phyloP scores from a whole-genome alignment of 768 basidiomycete genomes.

The Tylopilus balloui region DNA sequence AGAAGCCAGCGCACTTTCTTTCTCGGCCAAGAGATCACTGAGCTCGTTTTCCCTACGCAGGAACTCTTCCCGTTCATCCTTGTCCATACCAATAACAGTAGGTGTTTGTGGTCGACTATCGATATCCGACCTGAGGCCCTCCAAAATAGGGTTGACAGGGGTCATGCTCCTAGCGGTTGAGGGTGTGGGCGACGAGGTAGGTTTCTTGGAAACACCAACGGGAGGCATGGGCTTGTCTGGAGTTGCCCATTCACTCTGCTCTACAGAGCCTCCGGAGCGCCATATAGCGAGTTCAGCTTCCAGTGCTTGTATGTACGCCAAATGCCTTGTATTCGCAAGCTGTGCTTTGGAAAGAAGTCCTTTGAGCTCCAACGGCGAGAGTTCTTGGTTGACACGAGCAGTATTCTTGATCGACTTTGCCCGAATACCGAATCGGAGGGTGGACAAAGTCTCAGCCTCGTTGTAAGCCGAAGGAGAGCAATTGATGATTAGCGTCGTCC shows the following conservation, averaged over 20 bases:
- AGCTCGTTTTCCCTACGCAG: constrained; percentile 94
- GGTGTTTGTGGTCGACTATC: constrained; percentile 92
- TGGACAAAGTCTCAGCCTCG: constrained; percentile 92
- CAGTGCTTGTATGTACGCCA: constrained; percentile 82
- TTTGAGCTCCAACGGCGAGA: constrained; percentile 95
- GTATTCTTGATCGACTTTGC: constrained; percentile 99
- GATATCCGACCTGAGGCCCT: constrained; percentile 65
- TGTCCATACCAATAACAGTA: constrained; percentile 80
- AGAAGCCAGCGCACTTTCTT: constrained; percentile 72
- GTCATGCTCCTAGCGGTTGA: constrained; percentile 68
- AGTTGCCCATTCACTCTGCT: constrained; percentile 76
- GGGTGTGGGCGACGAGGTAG: constrained; percentile 56
- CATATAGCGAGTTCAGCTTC: constrained; percentile 90
- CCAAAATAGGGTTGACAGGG: constrained; percentile 67
- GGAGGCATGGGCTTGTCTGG: constrained; percentile 52
- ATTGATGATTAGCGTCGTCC: constrained; percentile 98
- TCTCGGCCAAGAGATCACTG: constrained; percentile 88
- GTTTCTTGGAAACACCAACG: constrained; percentile 43
- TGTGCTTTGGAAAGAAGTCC: constrained; percentile 86
- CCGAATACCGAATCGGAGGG: constrained; percentile 98
- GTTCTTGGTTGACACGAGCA: constrained; percentile 96
- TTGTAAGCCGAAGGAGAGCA: constrained; percentile 98
- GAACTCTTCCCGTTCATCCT: constrained; percentile 98
- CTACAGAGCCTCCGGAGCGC: constrained; percentile 83
- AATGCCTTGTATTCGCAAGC: constrained; percentile 73